A percentile compares a stretch with the other conserved stretches of the same genome.
Conservation (phyloP, 2,329 filamentous ascomycete genomes). For the Aaosphaeria pasadenensis region DNA sequence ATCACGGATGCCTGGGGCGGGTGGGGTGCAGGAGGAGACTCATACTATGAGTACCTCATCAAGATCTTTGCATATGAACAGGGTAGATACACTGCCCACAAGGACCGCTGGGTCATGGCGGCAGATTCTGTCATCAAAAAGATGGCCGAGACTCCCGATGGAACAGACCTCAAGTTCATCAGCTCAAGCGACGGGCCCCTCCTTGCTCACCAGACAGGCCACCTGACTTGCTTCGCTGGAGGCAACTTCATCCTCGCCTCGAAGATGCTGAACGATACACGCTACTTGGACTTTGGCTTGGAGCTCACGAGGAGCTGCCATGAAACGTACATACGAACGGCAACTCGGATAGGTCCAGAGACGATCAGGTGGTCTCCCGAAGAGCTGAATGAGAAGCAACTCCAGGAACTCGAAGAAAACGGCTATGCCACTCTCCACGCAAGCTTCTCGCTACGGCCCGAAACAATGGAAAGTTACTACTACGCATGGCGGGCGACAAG, state of each 20-base stretch:
- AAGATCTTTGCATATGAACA: conserved; percentile 34
- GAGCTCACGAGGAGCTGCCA: conserved; percentile 21
- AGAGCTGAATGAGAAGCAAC: conserved; percentile 7
- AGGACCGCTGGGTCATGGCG: conserved; percentile 23
- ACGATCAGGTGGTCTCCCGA: conserved; percentile 22
- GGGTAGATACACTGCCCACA: conserved; percentile 16
- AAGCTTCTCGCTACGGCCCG: conserved; percentile 14
- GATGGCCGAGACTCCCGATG: conserved; percentile 23
- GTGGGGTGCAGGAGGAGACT: conserved; percentile 29
- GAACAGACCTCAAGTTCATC: conserved; percentile 27
- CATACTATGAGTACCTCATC: conserved; percentile 32
- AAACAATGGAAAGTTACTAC: conserved; percentile 50
- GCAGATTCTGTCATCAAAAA: conserved; percentile 28
- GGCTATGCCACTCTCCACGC: conserved; percentile 7
- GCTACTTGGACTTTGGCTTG: conserved; percentile 26
- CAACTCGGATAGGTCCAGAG: conserved; percentile 24
- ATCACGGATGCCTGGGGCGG: conserved; percentile 23
- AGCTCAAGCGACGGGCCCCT: conserved; percentile 17
- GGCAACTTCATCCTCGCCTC: conserved; percentile 32
- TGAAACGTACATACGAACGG: conserved; percentile 13
- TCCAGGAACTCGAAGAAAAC: conserved; percentile 7
- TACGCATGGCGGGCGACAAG: conserved; percentile 78
- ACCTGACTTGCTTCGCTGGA: conserved; percentile 28
- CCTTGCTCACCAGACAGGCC: conserved; percentile 18
- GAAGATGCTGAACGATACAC: conserved; percentile 18